These are phyloP conservation scores for Apiotrichum porosum DNA, from an alignment of 1,284 basidiomycete genomes.

Conservation along the genomic window DNA sequence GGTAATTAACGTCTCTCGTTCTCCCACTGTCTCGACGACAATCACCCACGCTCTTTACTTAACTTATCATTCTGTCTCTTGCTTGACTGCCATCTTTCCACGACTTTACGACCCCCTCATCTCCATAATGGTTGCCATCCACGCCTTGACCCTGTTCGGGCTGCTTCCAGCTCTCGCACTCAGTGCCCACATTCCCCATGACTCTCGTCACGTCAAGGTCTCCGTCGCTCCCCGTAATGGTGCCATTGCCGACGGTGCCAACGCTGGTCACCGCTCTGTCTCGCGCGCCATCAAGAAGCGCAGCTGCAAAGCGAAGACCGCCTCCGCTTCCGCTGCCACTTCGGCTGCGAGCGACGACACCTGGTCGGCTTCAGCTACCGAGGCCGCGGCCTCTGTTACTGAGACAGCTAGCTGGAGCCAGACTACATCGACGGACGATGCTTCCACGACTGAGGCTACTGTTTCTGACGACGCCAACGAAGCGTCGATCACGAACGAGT, in stretches of 20 bases:
- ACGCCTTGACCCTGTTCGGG: constrained; percentile 24
- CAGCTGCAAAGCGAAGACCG: not conserved
- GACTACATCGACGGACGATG: no score
- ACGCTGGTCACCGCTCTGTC: not conserved
- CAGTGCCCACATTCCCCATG: not conserved
- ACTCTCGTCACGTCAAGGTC: no score
- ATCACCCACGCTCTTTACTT: not conserved
- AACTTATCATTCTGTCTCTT: not conserved
- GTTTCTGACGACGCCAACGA: no score
- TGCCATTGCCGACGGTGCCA: not conserved
- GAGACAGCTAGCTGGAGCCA: no score
- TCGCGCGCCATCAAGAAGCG: not conserved
- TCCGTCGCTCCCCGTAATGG: no score
- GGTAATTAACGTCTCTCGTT: no score
- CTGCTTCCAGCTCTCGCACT: constrained; percentile 28
- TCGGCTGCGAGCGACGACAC: not conserved
- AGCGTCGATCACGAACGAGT: no score
- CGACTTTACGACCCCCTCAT: not conserved
- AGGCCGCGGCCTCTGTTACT: no score
- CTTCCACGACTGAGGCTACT: no score
- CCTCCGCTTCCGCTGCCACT: not conserved
- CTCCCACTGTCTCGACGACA: not conserved
- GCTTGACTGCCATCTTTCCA: not conserved
- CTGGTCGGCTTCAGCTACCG: not conserved
- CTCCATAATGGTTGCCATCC: constrained; percentile 23